Evolutionary conservation across 2,329 filamentous ascomycete genomes (phyloP).

Genomic region (Tympanopsis confertula): DNA sequence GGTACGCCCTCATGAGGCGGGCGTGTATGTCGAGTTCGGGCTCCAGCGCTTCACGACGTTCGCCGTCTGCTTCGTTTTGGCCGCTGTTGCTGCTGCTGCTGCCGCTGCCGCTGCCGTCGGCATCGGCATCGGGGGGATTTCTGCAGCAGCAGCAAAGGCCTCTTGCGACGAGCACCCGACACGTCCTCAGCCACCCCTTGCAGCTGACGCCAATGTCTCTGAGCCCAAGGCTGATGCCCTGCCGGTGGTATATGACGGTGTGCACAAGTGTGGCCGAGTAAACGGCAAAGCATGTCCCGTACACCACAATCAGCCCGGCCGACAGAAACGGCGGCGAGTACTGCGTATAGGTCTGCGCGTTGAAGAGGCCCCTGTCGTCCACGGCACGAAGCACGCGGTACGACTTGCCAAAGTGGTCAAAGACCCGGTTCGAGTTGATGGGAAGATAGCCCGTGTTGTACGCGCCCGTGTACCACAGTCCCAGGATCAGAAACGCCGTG

Average conservation of each 20-base stretch:
- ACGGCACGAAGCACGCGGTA: conserved; percentile 32
- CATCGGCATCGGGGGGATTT: conserved; percentile 14
- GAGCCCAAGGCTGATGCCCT: conserved; percentile 36
- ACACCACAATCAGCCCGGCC: conserved; percentile 36
- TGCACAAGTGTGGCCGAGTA: conserved; percentile 40
- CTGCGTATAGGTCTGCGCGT: conserved; percentile 28
- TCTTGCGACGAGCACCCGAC: conserved; percentile 20
- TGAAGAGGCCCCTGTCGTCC: conserved; percentile 29
- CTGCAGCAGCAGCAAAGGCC: conserved; percentile 10
- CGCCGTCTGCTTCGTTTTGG: conserved; percentile 7
- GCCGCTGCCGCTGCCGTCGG: conserved; percentile 4
- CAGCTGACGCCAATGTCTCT: conserved; percentile 32
- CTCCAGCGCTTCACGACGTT: conserved; percentile 17
- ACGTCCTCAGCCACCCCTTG: neutral
- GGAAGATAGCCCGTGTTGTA: conserved; percentile 28
- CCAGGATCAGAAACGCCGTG: conserved; percentile 9
- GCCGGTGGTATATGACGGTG: conserved; percentile 36
- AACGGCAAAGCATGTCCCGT: conserved; percentile 42
- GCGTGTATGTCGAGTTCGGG: conserved; percentile 30
- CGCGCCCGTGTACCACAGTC: conserved; percentile 11
- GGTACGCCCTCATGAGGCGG: conserved; percentile 32
- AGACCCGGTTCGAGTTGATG: conserved; percentile 38
- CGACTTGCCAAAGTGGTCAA: conserved; percentile 31
- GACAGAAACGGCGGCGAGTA: conserved; percentile 40
- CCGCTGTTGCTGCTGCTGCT: too few relatives aligned